Evolutionary conservation across 2,329 filamentous ascomycete genomes (phyloP).

Genomic region (Trichoderma sp.): DNA sequence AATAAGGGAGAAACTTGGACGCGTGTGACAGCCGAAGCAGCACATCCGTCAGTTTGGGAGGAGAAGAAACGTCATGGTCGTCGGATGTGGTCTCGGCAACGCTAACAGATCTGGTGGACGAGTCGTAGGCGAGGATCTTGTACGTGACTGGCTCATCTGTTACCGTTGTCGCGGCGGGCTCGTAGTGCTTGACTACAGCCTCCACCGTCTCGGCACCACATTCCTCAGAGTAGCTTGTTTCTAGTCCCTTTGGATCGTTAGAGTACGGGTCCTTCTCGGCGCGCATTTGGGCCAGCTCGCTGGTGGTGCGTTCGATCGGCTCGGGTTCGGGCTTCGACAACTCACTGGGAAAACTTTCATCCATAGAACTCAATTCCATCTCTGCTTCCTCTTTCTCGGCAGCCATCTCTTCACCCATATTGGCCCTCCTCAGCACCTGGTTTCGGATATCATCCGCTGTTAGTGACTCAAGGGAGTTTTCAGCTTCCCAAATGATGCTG

Average conservation of each 20-base stretch:
- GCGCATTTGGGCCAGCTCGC: constrained; percentile 18
- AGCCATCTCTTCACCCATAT: constrained; percentile 25
- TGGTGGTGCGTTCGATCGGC: constrained; percentile 30
- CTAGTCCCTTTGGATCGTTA: constrained; percentile 48
- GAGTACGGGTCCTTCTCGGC: constrained; percentile 43
- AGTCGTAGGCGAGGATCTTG: constrained; percentile 68
- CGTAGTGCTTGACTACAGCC: constrained; percentile 38
- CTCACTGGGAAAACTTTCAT: constrained; percentile 42
- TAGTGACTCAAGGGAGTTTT: constrained; percentile 28
- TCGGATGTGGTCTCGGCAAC: constrained; percentile 62
- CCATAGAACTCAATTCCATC: constrained; percentile 41
- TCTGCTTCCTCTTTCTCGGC: constrained; percentile 35
- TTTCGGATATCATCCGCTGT: constrained; percentile 38
- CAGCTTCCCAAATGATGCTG: constrained; percentile 23
- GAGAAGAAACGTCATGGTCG: constrained; percentile 48
- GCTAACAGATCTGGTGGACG: constrained; percentile 56
- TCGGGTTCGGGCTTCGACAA: constrained; percentile 32
- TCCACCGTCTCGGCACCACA: constrained; percentile 39
- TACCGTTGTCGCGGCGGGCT: background rate
- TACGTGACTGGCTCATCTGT: constrained; percentile 41
- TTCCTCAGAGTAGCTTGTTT: constrained; percentile 51
- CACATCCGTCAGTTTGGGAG: constrained; percentile 60
- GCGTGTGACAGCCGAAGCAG: constrained; percentile 63
- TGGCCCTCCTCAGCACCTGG: constrained; percentile 34
- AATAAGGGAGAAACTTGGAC: constrained; percentile 65